Conservation (phyloP, 2,329 filamentous ascomycete genomes). For the Exophiala mesophila region DNA sequence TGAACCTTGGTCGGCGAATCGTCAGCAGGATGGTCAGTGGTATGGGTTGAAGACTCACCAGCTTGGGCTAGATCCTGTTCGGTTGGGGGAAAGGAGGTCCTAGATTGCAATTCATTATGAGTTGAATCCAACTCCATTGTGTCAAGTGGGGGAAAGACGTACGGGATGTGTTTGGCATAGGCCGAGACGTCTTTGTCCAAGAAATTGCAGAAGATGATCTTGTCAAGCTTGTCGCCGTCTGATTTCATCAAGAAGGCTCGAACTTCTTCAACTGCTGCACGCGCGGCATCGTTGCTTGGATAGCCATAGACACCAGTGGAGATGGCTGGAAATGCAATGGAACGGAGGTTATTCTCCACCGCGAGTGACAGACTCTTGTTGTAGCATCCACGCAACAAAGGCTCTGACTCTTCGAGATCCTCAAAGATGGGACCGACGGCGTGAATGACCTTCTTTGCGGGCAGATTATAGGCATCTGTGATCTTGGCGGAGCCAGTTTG, state of each 20-base stretch:
- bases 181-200: constrained; percentile 68
- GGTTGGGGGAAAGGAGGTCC: constrained; percentile 47
- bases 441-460: constrained; percentile 77
- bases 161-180: constrained; percentile 71
- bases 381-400: constrained; percentile 63
- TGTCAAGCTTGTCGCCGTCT: constrained; percentile 51
- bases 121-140: too few species aligned
- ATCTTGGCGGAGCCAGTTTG: constrained; percentile 76
- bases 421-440: constrained; percentile 80
- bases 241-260: constrained; percentile 48
- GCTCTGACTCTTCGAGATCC: constrained; percentile 32
- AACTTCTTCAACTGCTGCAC: constrained; percentile 62
- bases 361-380: constrained; percentile 66
- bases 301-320: constrained; percentile 91
- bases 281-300: constrained; percentile 66
- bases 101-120: too few species aligned
- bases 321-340: constrained; percentile 75
- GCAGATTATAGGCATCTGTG: constrained; percentile 70
- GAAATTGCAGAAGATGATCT: constrained; percentile 82
- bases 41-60: constrained; percentile 24
- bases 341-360: constrained; percentile 59
- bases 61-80: constrained; percentile 32
- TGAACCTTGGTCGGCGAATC: constrained; percentile 1
- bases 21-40: too few species aligned
- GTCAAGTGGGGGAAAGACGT: constrained; percentile 41